phyloP scores from a whole-genome alignment of 139 green algal species.

The Zygnema circumcarinatum region DNA sequence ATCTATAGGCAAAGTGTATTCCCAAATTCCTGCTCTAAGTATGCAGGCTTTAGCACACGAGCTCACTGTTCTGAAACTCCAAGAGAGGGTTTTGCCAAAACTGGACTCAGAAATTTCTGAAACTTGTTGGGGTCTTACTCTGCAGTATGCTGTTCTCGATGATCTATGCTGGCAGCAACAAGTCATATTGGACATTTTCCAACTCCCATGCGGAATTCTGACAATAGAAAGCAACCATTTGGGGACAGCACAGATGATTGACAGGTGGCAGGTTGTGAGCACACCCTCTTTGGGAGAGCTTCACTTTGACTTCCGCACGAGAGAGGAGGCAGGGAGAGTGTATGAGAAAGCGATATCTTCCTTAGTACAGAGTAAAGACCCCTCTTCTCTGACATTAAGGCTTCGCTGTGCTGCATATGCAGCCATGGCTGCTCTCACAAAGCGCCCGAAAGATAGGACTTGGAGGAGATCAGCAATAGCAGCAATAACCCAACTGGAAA shows the following conservation, averaged over 20 bases:
- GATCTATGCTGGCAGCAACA: neutral
- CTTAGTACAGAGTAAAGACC: neutral
- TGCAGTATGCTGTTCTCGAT: neutral
- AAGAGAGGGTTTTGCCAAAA: neutral
- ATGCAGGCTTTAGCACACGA: neutral
- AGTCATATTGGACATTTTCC: neutral
- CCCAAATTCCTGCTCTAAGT: neutral
- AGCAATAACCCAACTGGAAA: neutral
- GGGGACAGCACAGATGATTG: neutral
- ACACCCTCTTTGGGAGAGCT: neutral
- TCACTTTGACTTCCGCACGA: neutral
- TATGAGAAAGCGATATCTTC: neutral
- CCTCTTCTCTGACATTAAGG: neutral
- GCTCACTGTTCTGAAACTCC: neutral
- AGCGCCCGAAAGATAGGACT: neutral
- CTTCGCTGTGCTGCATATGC: neutral
- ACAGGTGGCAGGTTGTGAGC: neutral
- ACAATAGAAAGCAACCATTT: neutral
- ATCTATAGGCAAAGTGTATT: neutral
- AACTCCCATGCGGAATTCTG: neutral
- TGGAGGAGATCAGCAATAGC: neutral
- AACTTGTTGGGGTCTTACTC: neutral
- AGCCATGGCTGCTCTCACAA: neutral
- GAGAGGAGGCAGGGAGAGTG: neutral
- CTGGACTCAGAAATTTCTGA: neutral